Evolutionary conservation across 2,329 filamentous ascomycete genomes (phyloP), one percentile per base, ranked within the genome.

Genomic region (Sordariomycetes sp.): DNA sequence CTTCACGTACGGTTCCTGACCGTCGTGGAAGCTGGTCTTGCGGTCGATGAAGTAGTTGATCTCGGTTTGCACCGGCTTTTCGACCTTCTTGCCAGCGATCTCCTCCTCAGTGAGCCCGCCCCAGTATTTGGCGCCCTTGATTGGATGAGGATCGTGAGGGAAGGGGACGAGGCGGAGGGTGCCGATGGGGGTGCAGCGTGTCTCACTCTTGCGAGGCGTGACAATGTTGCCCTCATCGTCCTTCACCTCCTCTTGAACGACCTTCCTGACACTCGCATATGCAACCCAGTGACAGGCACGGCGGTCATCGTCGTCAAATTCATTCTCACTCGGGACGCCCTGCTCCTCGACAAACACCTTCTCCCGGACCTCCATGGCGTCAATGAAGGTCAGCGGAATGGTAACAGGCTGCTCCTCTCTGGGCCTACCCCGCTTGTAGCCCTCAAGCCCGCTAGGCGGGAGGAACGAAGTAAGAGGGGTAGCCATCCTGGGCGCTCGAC

Each of bases 221-320:
- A 72, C 53, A 42, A 77, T 65, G 36, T 70, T 68, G 58, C 71
- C 72, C n/a, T 65, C 63, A 5, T 71, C 68, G 64, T 80, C 73
- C 32, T 69, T 71, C 52, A 72, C 63, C 66, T 77, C 75, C 5
- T 68, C 66, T 59, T 70, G 69, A 52, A 71, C 69, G 3, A 67
- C 70, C 54, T 70, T 73, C 57, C 78, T 78, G 58, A 86, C 76
- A 17, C 78, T 83, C 53, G 82, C 82, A 69, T 95, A 96, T n/a
- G 85, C 76, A 34, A 96, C 85, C 87, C 89, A 96, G 70, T 96
- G 90, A 72, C 85, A 92, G 62, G 83, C 85, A 39, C 88, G 80
- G 1, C 78, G 62, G 68, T 97, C 92, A 67, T 96, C 90, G 1
- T 77, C 72, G 72, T 96, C 92, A 62, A 89, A 78, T 69, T 97